phyloP scores from a whole-genome alignment of 306 rosid species.

The Psophocarpus tetragonolobus region DNA sequence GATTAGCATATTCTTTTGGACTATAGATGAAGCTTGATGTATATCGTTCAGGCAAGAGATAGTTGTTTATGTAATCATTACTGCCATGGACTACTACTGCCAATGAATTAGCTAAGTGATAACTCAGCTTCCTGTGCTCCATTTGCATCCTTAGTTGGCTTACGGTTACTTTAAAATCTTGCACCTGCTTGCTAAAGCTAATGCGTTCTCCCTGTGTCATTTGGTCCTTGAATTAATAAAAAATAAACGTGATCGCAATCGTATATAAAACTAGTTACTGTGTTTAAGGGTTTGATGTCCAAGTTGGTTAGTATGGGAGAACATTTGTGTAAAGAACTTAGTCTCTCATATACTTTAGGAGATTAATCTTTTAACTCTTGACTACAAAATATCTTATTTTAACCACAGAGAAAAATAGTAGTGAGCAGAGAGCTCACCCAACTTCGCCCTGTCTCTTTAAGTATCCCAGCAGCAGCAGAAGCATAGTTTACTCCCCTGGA shows the following conservation, averaged over 20 bases:
- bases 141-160: conserved; percentile 36
- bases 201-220: conserved; percentile 39
- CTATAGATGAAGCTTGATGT: conserved; percentile 21
- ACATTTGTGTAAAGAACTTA: too few relatives aligned
- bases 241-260: too few relatives aligned
- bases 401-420: background rate
- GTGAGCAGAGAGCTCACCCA: conserved; percentile 20
- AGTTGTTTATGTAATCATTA: conserved; percentile 51
- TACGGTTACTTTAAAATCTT: conserved; percentile 35
- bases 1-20: conserved; percentile 31
- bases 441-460: conserved; percentile 40
- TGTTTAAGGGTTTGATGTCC: too few relatives aligned
- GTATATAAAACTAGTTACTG: too few relatives aligned
- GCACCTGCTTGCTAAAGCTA: conserved; percentile 37
- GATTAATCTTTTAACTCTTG: too few relatives aligned
- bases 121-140: conserved; percentile 29
- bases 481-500: conserved; percentile 45
- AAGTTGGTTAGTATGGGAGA: too few relatives aligned
- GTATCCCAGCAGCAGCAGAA: conserved; percentile 41
- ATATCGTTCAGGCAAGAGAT: conserved; percentile 36
- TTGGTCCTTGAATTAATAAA: background rate
- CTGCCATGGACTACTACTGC: conserved; percentile 31
- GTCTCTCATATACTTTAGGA: too few relatives aligned
- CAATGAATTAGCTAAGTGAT: conserved; percentile 41
- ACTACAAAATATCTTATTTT: too few relatives aligned